Conservation (phyloP, 179 eudicot species). For the Gypsophila paniculata region DNA sequence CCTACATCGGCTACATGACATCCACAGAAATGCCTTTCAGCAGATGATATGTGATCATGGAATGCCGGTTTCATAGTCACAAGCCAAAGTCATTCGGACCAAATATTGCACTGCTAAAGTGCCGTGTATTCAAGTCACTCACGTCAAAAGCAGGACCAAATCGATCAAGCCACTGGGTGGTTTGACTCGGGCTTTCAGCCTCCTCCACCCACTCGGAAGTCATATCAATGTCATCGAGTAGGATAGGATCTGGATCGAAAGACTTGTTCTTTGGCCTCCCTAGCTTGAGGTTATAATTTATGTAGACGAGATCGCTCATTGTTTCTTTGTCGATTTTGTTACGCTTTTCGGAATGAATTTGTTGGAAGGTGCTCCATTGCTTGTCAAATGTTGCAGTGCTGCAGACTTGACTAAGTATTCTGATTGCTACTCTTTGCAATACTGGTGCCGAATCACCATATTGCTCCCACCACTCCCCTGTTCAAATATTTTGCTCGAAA, state of each 20-base stretch:
- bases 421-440: constrained; percentile 75
- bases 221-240: constrained; percentile 84
- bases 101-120: constrained; percentile 60
- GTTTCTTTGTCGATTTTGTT: constrained; percentile 89
- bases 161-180: constrained; percentile 91
- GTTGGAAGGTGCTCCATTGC: constrained; percentile 79
- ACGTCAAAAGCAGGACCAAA: constrained; percentile 79
- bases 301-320: constrained; percentile 55
- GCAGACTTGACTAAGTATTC: constrained; percentile 89
- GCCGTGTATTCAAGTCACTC: constrained; percentile 86
- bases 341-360: constrained; percentile 83
- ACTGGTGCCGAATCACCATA: constrained; percentile 84
- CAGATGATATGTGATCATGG: background rate
- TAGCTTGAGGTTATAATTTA: constrained; percentile 75
- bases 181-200: constrained; percentile 60
- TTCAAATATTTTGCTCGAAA: background rate
- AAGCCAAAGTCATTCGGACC: constrained; percentile 69
- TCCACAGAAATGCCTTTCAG: constrained; percentile 3
- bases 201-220: constrained; percentile 98
- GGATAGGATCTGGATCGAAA: constrained; percentile 62
- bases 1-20: background rate
- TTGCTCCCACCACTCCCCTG: constrained; percentile 98
- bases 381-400: constrained; percentile 61
- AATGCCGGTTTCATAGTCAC: constrained; percentile 32
- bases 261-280: constrained; percentile 47